A percentile compares a stretch with the other conserved stretches of the same genome.
These are phyloP conservation scores for Populus simonii DNA, from an alignment of 345 rosid genomes.

Conservation along the genomic window DNA sequence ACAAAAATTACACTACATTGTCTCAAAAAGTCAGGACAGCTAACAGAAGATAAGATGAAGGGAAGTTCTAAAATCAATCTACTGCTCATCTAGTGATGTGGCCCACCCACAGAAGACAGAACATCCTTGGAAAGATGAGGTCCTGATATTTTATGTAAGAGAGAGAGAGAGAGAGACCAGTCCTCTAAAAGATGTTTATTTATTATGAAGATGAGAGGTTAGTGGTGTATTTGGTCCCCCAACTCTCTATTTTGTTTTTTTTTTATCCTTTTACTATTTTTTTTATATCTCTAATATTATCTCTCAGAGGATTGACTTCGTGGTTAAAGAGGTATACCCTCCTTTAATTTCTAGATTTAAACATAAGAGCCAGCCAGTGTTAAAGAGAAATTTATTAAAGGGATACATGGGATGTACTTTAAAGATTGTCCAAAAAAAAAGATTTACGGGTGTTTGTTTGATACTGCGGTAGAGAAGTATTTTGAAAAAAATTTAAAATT, in stretches of 20 bases:
- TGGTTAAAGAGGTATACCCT: too few relatives aligned
- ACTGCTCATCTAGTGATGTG: not conserved
- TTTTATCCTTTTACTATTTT: not conserved
- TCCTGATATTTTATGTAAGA: too few relatives aligned
- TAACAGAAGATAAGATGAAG: not conserved
- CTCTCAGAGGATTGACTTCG: not conserved
- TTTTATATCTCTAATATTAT: not conserved
- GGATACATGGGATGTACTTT: too few relatives aligned
- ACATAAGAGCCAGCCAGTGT: too few relatives aligned
- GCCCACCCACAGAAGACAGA: not conserved
- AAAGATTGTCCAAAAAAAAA: too few relatives aligned
- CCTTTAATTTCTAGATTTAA: too few relatives aligned
- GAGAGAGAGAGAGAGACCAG: not conserved
- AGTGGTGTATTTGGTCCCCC: not conserved
- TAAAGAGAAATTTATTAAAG: too few relatives aligned
- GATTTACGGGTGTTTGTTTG: too few relatives aligned
- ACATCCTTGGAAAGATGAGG: not conserved
- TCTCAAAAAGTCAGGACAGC: not conserved
- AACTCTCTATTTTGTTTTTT: not conserved
- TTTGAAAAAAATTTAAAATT: too few relatives aligned
- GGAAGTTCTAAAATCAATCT: not conserved
- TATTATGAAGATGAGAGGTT: not conserved
- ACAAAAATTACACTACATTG: not conserved
- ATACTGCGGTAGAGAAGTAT: rapidly evolving
- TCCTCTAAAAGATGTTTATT: too few relatives aligned